Percentiles rank a stretch among this genome's conserved stretches.
Evolutionary conservation across 305 asterid species (phyloP).

Genomic region (Fraxinus latifolia): DNA sequence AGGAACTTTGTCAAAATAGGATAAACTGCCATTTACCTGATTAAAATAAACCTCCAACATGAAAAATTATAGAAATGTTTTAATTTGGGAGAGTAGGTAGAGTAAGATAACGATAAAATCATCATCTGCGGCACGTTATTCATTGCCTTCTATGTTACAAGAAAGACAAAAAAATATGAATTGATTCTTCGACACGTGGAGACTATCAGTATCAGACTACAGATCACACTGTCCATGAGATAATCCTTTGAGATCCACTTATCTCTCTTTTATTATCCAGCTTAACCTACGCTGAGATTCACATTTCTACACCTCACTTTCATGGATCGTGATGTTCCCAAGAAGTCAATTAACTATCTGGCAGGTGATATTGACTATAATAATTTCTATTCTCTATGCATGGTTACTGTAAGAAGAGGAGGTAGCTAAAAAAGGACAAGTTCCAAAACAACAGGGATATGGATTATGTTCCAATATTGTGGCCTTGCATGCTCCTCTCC

Average conservation of each 20-base stretch:
- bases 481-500: not conserved
- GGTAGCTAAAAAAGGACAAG: not conserved
- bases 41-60: slow-evolving; percentile 19
- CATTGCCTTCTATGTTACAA: not conserved
- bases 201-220: not conserved
- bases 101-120: not conserved
- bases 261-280: slow-evolving; percentile 5
- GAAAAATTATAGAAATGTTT: slow-evolving; percentile 12
- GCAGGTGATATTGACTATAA: not conserved
- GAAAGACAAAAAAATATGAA: not conserved
- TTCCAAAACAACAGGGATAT: not conserved
- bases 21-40: slow-evolving; percentile 91
- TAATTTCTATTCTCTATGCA: not conserved
- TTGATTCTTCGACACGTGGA: not conserved
- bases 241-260: not conserved
- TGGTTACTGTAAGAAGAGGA: slow-evolving; percentile 7
- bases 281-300: slow-evolving; percentile 16
- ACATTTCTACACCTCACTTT: not conserved
- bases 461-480: not conserved
- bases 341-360: slow-evolving; percentile 7
- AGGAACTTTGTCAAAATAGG: slow-evolving; percentile 76
- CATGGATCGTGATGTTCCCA: not conserved
- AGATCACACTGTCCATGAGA: not conserved
- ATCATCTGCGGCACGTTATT: not conserved
- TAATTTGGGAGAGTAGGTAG: not conserved